phyloP scores from a whole-genome alignment of 331 rosid species.

The Malus hybrid region DNA sequence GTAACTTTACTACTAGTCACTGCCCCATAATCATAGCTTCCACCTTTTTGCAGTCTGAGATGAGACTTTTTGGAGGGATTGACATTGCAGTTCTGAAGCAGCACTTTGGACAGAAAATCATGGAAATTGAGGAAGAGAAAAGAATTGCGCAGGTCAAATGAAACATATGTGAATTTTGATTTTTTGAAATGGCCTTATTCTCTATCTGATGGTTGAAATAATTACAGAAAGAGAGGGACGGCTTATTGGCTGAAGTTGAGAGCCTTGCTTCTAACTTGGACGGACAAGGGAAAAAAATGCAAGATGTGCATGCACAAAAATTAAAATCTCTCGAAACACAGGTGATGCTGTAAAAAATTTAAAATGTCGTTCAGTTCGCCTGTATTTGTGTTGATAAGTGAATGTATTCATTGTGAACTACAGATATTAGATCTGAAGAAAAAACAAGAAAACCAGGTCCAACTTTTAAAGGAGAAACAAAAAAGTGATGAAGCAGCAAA shows the following conservation, averaged over 20 bases:
- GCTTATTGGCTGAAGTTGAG: slow-evolving; percentile 58
- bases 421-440: slow-evolving; percentile 70
- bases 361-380: slow-evolving; percentile 1
- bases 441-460: slow-evolving; percentile 75
- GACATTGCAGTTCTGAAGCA: slow-evolving; percentile 59
- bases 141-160: slow-evolving; percentile 59
- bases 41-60: slow-evolving; percentile 51
- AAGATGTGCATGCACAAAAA: slow-evolving; percentile 51
- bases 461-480: slow-evolving; percentile 61
- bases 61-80: slow-evolving; percentile 48
- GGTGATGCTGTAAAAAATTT: slow-evolving; percentile 29
- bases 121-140: slow-evolving; percentile 79
- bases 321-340: slow-evolving; percentile 61
- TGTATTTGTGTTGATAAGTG: not conserved
- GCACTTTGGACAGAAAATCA: slow-evolving; percentile 57
- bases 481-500: slow-evolving; percentile 81
- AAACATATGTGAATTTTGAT: slow-evolving; percentile 1
- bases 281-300: slow-evolving; percentile 42
- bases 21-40: slow-evolving; percentile 1
- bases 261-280: slow-evolving; percentile 49
- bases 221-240: slow-evolving; percentile 69
- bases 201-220: slow-evolving; percentile 21
- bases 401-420: slow-evolving; percentile 5
- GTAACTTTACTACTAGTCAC: not conserved
- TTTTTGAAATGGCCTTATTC: slow-evolving; percentile 9